phyloP scores from a whole-genome alignment of 495 filamentous ascomycete species.

The Aspergillus haitiensis region DNA sequence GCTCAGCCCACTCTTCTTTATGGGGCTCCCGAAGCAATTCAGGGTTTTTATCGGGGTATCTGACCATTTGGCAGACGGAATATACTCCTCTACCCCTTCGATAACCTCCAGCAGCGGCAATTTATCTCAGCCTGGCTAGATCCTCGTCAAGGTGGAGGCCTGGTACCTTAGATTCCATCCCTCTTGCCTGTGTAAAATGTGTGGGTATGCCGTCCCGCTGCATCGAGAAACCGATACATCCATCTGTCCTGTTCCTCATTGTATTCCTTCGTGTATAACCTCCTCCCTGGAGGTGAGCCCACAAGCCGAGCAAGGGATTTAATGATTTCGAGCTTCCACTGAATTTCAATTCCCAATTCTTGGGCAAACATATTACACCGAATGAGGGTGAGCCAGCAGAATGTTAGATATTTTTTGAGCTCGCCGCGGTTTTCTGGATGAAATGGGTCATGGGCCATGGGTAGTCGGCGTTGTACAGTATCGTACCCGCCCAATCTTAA shows the following conservation, averaged over 20 bases:
- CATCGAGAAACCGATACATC: no score
- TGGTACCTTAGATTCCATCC: not conserved
- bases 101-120: constrained; percentile 1
- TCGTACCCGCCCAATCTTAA: constrained; percentile 21
- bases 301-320: not conserved
- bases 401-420: constrained; percentile 20
- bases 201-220: no score
- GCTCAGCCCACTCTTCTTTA: not conserved
- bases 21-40: not conserved
- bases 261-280: no score
- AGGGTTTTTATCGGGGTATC: not conserved
- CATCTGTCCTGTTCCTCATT: no score
- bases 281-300: no score
- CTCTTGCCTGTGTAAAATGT: not conserved
- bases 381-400: constrained; percentile 27
- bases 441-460: constrained; percentile 24
- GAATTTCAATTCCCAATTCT: constrained; percentile 12
- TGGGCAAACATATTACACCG: constrained; percentile 28
- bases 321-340: not conserved
- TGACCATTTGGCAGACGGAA: not conserved
- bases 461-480: not conserved
- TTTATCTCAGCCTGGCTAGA: not conserved
- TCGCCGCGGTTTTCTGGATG: constrained; percentile 20
- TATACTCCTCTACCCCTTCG: not conserved
- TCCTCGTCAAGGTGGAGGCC: not conserved